Evolutionary conservation across 106 monocot species (phyloP).

Genomic region (Iris macrosiphon): DNA sequence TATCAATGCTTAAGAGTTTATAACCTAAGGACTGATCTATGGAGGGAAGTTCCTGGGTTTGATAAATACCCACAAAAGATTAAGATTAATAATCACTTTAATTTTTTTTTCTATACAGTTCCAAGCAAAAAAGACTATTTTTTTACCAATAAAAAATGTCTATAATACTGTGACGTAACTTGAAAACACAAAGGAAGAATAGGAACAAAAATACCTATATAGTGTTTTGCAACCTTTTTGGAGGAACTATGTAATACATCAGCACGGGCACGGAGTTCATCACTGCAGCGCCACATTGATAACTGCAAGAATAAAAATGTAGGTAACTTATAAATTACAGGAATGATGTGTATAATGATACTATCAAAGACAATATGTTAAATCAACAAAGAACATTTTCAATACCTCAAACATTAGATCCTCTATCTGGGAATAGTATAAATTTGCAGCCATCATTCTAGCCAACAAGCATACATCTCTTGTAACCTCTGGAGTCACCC

Average conservation of each 20-base stretch:
- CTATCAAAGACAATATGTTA: not conserved
- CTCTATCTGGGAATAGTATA: conserved; percentile 97
- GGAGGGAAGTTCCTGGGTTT: too few species aligned
- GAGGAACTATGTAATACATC: conserved; percentile 17
- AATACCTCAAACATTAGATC: conserved; percentile 98
- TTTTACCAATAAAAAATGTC: not conserved
- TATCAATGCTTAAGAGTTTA: too few species aligned
- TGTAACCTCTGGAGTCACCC: conserved; percentile 98
- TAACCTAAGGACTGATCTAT: not conserved
- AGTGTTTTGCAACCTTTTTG: conserved; percentile 30
- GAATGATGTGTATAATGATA: not conserved
- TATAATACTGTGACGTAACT: too few species aligned
- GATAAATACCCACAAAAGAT: too few species aligned
- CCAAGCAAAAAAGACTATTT: not conserved
- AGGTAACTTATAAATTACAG: too few species aligned
- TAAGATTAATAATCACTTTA: not conserved
- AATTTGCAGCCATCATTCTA: conserved; percentile 94
- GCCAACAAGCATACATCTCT: conserved; percentile 99
- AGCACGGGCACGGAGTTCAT: conserved; percentile 19
- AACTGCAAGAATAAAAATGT: conserved; percentile 14
- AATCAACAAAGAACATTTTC: not conserved
- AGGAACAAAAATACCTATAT: conserved; percentile 13
- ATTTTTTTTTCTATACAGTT: not conserved
- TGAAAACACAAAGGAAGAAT: too few species aligned
- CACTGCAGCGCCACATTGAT: conserved; percentile 29